A percentile compares a stretch with the other conserved stretches of the same genome.
These are phyloP conservation scores for Carex littledalei DNA, from an alignment of 176 grass and related monocot species.

Conservation along the genomic window DNA sequence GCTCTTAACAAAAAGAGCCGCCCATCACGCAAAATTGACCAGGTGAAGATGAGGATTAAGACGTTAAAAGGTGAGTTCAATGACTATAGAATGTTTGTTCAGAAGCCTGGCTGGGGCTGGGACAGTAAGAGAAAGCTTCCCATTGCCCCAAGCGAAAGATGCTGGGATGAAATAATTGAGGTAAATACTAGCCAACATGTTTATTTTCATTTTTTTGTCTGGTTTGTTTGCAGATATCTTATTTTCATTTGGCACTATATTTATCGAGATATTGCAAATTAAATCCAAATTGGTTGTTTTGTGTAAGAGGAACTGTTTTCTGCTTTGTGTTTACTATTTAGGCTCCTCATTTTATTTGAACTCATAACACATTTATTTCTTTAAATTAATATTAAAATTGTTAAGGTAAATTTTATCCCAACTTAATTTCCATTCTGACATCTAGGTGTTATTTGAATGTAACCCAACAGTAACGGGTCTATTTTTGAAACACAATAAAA, in stretches of 20 bases:
- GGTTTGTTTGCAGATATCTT: background rate
- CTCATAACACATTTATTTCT: background rate
- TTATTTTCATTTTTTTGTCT: background rate
- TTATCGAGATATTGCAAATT: background rate
- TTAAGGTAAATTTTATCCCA: background rate
- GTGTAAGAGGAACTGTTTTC: background rate
- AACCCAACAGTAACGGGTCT: background rate
- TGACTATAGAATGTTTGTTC: background rate
- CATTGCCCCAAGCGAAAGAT: background rate
- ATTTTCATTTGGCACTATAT: background rate
- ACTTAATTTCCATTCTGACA: background rate
- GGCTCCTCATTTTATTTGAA: background rate
- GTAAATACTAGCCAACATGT: background rate
- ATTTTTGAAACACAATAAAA: background rate
- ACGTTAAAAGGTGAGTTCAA: background rate
- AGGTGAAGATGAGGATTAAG: constrained; percentile 15
- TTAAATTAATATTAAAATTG: background rate
- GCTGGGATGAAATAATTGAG: background rate
- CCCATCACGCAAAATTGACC: background rate
- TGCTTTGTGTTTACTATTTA: background rate
- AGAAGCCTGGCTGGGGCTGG: constrained; percentile 9
- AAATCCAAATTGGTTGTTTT: background rate
- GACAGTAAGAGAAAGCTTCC: constrained; percentile 15
- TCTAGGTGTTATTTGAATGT: background rate
- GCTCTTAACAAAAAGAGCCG: constrained; percentile 16